Percentiles rank a stretch among this genome's conserved stretches.
These are phyloP conservation scores for Fraxinus paxiana DNA, from an alignment of 305 asterid genomes.

Conservation along the genomic window DNA sequence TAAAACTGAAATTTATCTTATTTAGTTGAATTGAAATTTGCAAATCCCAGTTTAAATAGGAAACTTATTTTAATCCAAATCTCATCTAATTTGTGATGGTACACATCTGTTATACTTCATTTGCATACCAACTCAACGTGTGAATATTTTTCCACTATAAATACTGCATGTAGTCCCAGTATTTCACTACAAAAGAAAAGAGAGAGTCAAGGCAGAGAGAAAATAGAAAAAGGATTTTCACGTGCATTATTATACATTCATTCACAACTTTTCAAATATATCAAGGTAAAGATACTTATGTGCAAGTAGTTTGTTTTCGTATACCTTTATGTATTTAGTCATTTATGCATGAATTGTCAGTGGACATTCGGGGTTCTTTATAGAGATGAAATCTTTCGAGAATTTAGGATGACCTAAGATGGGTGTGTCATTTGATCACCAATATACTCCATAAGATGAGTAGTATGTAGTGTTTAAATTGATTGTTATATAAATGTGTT, in stretches of 20 bases:
- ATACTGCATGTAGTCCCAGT: neutral
- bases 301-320: neutral
- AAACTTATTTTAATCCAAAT: neutral
- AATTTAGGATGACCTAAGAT: neutral
- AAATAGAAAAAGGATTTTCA: neutral
- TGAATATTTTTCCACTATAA: neutral
- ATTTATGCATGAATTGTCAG: neutral
- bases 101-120: neutral
- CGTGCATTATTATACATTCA: neutral
- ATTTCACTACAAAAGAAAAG: neutral
- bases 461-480: neutral
- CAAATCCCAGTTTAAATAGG: neutral
- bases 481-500: neutral
- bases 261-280: neutral
- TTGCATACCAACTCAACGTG: neutral
- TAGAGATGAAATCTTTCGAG: neutral
- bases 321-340: neutral
- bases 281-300: neutral
- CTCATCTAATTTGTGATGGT: neutral
- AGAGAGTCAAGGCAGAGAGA: neutral
- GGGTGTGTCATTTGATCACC: neutral
- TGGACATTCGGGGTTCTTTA: neutral
- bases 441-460: neutral
- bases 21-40: no score
- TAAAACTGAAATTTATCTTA: neutral